Conservation (phyloP, 2,329 filamentous ascomycete species). For the Nigrospora osmanthi region DNA sequence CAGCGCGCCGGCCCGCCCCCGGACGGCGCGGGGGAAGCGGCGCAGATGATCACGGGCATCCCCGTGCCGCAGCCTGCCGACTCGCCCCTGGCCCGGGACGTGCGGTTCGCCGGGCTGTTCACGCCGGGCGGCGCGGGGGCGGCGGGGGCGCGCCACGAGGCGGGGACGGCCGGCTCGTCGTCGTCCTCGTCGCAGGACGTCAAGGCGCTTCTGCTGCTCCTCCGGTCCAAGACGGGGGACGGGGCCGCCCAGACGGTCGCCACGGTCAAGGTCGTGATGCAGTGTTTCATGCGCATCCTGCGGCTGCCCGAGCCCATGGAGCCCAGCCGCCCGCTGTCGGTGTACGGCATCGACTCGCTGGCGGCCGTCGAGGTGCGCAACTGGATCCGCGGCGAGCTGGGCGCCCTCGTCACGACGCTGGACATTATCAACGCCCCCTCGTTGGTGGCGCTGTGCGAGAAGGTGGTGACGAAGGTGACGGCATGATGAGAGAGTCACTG, state of each 20-base stretch:
- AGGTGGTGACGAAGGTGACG: too few species aligned
- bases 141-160: too few species aligned
- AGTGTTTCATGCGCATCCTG: background rate
- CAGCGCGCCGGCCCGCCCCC: background rate
- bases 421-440: too few species aligned
- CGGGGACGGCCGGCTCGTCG: background rate
- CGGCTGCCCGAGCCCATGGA: slow-evolving; percentile 9
- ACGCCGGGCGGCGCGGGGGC: background rate
- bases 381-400: background rate
- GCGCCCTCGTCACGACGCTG: slow-evolving; percentile 32
- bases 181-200: too few species aligned
- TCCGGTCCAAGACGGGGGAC: background rate
- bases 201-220: background rate
- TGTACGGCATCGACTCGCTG: background rate
- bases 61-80: background rate
- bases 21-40: background rate
- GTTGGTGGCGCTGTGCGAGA: too few species aligned
- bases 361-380: background rate
- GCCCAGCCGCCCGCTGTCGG: slow-evolving; percentile 9
- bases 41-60: background rate
- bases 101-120: background rate
- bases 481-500: too few species aligned
- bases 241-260: background rate
- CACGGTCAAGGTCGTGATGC: background rate
- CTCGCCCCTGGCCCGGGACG: background rate